Evolutionary conservation across 805 yeast genomes (phyloP).

Genomic region (Barnettozyma californica): DNA sequence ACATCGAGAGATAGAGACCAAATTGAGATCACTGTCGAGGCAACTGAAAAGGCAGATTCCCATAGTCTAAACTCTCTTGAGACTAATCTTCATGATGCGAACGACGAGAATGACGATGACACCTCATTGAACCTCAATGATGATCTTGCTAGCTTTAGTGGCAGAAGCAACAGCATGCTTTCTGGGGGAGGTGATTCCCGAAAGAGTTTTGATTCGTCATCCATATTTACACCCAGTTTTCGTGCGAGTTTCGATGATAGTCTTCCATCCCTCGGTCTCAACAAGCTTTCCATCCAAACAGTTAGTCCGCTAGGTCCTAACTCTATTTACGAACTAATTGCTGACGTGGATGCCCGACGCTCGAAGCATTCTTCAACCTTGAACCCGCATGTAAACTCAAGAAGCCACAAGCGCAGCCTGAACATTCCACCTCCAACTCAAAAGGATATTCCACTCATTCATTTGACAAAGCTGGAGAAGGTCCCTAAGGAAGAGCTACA

Average conservation of each 20-base stretch:
- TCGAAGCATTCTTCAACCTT: conserved; percentile 19
- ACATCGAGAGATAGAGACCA: neutral
- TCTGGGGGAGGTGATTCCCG: conserved; percentile 18
- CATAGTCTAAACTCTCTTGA: conserved; percentile 9
- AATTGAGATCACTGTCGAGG: neutral
- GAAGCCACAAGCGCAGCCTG: conserved; percentile 34
- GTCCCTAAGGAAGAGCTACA: conserved; percentile 39
- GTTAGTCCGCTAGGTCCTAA: conserved; percentile 64
- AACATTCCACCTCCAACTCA: conserved; percentile 64
- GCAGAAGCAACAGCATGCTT: conserved; percentile 15
- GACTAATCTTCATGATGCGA: conserved; percentile 10
- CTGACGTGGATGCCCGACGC: conserved; percentile 46
- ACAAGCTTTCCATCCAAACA: conserved; percentile 32
- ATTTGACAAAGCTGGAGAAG: conserved; percentile 47
- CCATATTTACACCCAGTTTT: conserved; percentile 24
- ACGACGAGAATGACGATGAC: conserved; percentile 11
- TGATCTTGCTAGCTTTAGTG: conserved; percentile 27
- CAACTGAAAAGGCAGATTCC: conserved; percentile 6
- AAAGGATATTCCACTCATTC: conserved; percentile 80
- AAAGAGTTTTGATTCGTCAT: conserved; percentile 29
- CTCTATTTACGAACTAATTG: conserved; percentile 71
- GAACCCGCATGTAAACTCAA: conserved; percentile 24
- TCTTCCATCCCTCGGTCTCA: conserved; percentile 33
- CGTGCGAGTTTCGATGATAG: conserved; percentile 33
- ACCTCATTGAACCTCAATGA: conserved; percentile 28